These are phyloP conservation scores for Falciphora oryzae DNA, from an alignment of 2,329 filamentous ascomycete genomes.

Conservation along the genomic window DNA sequence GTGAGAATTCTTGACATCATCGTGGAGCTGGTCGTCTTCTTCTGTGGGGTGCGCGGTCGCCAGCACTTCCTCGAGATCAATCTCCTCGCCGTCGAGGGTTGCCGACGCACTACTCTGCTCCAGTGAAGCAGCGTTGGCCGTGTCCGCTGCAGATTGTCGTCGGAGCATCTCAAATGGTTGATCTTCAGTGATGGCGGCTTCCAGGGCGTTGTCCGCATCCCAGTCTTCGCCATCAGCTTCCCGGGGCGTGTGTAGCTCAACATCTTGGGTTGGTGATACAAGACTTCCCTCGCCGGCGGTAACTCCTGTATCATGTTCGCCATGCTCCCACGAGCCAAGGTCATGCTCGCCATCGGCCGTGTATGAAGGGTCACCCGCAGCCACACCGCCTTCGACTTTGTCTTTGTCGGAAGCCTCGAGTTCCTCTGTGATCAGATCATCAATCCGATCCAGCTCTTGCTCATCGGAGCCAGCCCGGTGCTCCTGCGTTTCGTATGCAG, in stretches of 20 bases:
- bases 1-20: neutral
- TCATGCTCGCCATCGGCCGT: neutral
- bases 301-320: neutral
- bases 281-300: neutral
- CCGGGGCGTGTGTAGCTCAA: neutral
- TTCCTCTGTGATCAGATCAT: neutral
- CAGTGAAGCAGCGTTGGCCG: neutral
- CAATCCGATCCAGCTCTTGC: neutral
- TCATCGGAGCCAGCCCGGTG: neutral
- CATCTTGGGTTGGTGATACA: neutral
- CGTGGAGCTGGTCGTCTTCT: constrained; percentile 4
- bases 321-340: neutral
- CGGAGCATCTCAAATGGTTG: constrained; percentile 11
- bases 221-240: neutral
- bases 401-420: neutral
- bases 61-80: constrained; percentile 26
- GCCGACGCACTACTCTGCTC: constrained; percentile 24
- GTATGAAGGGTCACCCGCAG: neutral
- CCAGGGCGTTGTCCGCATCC: neutral
- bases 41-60: constrained; percentile 20
- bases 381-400: neutral
- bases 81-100: constrained; percentile 31
- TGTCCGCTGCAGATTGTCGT: constrained; percentile 2
- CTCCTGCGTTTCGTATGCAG: neutral
- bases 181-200: neutral